Conservation (phyloP, 2,329 filamentous ascomycete genomes). For the Phyllachora maydis region DNA sequence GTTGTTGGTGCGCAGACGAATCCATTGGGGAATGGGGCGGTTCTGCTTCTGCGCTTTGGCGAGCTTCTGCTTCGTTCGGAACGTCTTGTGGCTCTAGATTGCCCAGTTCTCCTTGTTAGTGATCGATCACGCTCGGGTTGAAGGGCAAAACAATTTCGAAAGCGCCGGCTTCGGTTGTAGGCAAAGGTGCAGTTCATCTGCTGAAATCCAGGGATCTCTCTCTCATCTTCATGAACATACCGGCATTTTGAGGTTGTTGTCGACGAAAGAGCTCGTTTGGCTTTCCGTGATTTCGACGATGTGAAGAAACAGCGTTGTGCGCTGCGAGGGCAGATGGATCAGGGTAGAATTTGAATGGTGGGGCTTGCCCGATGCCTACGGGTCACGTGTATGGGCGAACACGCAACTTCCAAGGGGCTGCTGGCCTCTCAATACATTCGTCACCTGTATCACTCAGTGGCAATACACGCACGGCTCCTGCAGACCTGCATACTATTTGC, state of each 20-base stretch:
- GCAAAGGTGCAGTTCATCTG: neutral
- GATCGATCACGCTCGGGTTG: too few species aligned
- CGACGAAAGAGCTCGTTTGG: too few species aligned
- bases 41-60: slow-evolving; percentile 99
- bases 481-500: too few species aligned
- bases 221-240: too few species aligned
- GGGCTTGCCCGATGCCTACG: neutral
- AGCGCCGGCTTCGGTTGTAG: neutral
- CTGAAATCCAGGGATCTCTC: too few species aligned
- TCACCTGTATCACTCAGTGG: too few species aligned
- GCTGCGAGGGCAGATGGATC: slow-evolving; percentile 5
- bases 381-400: slow-evolving; percentile 1
- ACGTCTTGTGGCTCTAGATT: slow-evolving; percentile 99
- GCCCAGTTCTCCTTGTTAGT: slow-evolving; percentile 5
- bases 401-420: too few species aligned
- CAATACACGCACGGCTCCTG: too few species aligned
- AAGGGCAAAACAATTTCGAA: too few species aligned
- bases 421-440: too few species aligned
- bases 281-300: too few species aligned
- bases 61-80: slow-evolving; percentile 99
- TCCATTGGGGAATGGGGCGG: slow-evolving; percentile 99
- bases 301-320: slow-evolving; percentile 1
- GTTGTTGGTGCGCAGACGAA: slow-evolving; percentile 94
- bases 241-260: slow-evolving; percentile 20
- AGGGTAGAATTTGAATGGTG: slow-evolving; percentile 1